Base-by-base conservation (phyloP, 441 rosid species). In the Aquilaria agallochum region DNA sequence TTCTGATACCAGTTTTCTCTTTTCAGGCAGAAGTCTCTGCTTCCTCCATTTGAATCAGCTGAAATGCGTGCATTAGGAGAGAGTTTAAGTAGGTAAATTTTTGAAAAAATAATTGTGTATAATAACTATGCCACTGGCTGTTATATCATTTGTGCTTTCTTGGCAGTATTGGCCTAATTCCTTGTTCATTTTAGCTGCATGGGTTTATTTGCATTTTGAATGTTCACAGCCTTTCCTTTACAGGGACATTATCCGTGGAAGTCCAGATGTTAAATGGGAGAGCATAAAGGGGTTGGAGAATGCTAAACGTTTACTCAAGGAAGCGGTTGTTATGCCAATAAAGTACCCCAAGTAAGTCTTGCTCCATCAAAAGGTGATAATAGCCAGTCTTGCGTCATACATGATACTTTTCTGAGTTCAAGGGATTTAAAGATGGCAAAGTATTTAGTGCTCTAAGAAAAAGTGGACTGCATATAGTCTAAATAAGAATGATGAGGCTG, bases 241-340 rank as follows among this genome's bases (percentile, higher is more conserved):
- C 68, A 94, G 97, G 88, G 99, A 94, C 71, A 94, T 94, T 42
- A 84, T 94, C 52, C 95, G 86, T 33, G 97, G 99, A 49, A 94
- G 74, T 71, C 97, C 95, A 51, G 88, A 94, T 79, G 87, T 94
- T 56, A 90, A 79, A 64, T 94, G 97, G 99, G 97, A 94, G 62
- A 87, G 87, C 79, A 89, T 94, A 55, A 90, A 94, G 68, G 97
- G 97, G 31, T 67, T 94, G 58, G 95, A 87, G 67, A 94, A 75
- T 57, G 97, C 99, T 5, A 94, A 94, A 63, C 80, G 77, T 64
- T 73, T 94, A 66, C 88, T 94, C 63, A 94, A 94, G 76, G 98
- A 94, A 83, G 98, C 97, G 40, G 98, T 94, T 69, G 96, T 94
- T 62, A 94, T 94, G 98, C 98, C 97, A 52, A 94, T 94, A 53